These are phyloP conservation scores for Mortierella claussenii DNA, from an alignment of 192 early-diverging fungal genomes.

Conservation along the genomic window DNA sequence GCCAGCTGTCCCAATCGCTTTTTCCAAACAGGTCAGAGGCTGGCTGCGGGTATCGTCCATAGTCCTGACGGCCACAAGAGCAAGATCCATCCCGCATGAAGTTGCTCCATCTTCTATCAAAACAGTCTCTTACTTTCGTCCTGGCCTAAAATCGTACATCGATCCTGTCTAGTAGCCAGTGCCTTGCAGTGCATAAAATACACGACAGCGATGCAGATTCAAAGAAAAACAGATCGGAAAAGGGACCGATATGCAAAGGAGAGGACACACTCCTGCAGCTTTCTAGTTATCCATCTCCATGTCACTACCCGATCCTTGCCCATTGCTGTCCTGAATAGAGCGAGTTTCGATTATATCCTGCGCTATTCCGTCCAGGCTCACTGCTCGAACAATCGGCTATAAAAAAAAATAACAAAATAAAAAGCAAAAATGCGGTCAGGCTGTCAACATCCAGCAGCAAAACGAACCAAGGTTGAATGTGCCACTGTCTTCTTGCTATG, in stretches of 20 bases:
- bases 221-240: neutral
- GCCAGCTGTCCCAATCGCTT: neutral
- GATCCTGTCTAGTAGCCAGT: too few species aligned
- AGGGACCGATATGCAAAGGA: neutral
- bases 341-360: neutral
- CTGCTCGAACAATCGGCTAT: neutral
- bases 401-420: neutral
- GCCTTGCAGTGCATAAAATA: neutral
- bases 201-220: neutral
- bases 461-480: neutral
- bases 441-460: slow-evolving; percentile 2
- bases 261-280: too few species aligned
- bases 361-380: neutral
- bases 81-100: neutral
- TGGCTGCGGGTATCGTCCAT: neutral
- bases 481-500: neutral
- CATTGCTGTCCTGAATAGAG: neutral
- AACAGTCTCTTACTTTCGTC: slow-evolving; percentile 7
- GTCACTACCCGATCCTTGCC: neutral
- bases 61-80: neutral
- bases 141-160: too few species aligned
- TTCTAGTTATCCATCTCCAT: slow-evolving; percentile 27
- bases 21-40: neutral
- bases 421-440: neutral
- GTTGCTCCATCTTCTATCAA: neutral